phyloP scores from a whole-genome alignment of 2,329 filamentous ascomycete species.

The Fusarium redolens region DNA sequence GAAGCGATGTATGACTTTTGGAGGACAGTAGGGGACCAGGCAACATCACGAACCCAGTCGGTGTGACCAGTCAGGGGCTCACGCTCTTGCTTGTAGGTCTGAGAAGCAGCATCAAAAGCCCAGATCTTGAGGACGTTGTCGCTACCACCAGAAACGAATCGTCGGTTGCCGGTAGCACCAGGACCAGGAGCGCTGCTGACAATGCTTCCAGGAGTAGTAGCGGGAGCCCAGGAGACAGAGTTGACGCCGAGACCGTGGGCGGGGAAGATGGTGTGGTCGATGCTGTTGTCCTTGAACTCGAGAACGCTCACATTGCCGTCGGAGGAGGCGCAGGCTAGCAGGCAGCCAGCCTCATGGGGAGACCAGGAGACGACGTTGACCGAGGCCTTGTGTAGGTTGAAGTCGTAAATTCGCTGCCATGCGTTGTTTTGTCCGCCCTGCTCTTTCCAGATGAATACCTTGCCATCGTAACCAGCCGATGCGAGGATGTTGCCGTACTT shows the following conservation, averaged over 20 bases:
- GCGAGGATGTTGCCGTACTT: conserved; percentile 99
- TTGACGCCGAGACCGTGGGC: conserved; percentile 96
- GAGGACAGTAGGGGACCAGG: conserved; percentile 94
- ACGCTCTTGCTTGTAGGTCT: conserved; percentile 71
- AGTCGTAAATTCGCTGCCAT: conserved; percentile 92
- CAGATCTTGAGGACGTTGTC: conserved; percentile 96
- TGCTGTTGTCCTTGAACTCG: conserved; percentile 96
- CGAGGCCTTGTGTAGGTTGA: conserved; percentile 91
- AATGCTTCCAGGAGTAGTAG: conserved; percentile 84
- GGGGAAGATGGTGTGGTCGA: conserved; percentile 88
- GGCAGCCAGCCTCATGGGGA: conserved; percentile 94
- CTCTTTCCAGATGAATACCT: conserved; percentile 98
- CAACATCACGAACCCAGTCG: conserved; percentile 98
- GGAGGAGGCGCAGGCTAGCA: conserved; percentile 92
- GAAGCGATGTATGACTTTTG: conserved; percentile 97
- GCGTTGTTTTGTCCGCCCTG: conserved; percentile 67
- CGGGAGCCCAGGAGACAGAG: conserved; percentile 94
- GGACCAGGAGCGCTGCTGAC: conserved; percentile 76
- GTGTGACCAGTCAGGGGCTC: conserved; percentile 81
- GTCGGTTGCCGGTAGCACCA: conserved; percentile 72
- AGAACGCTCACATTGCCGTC: conserved; percentile 94
- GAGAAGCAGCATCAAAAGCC: conserved; percentile 76
- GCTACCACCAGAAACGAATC: conserved; percentile 94
- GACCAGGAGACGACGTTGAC: conserved; percentile 98
- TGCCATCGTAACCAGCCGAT: conserved; percentile 95